Conservation (phyloP, 768 basidiomycete genomes). For the Leccinum truebloodii region DNA sequence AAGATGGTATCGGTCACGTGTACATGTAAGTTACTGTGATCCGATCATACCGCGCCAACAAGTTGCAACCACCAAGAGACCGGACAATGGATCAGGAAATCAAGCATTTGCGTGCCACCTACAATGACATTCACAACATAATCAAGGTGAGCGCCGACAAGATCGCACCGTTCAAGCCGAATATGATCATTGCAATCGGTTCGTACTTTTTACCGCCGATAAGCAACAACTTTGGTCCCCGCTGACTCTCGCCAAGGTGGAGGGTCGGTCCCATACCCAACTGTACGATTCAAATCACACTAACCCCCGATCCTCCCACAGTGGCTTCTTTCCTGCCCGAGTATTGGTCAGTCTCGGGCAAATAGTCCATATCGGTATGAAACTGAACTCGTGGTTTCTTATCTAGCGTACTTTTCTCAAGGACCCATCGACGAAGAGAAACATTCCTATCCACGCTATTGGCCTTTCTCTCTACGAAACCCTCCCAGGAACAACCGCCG, state of each 20-base stretch:
- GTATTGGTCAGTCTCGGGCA: conserved; percentile 58
- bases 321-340: conserved; percentile 95
- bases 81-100: conserved; percentile 38
- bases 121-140: conserved; percentile 91
- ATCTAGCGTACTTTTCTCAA: conserved; percentile 82
- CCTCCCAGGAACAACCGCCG: conserved; percentile 68
- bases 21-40: neutral
- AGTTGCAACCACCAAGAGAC: too few relatives aligned
- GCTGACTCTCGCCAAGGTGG: conserved; percentile 52
- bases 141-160: conserved; percentile 65
- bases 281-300: conserved; percentile 12
- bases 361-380: neutral
- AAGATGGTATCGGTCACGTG: conserved; percentile 21
- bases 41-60: neutral
- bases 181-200: conserved; percentile 85
- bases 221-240: neutral
- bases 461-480: conserved; percentile 95
- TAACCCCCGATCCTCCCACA: conserved; percentile 32
- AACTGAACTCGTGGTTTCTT: neutral
- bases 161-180: conserved; percentile 86
- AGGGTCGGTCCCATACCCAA: conserved; percentile 57
- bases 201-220: conserved; percentile 20
- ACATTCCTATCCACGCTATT: conserved; percentile 94
- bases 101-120: conserved; percentile 72
- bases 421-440: conserved; percentile 63